Evolutionary conservation across 2,329 filamentous ascomycete genomes (phyloP), one percentile per base, ranked within the genome.

Genomic region (Lecanicillium sp.): DNA sequence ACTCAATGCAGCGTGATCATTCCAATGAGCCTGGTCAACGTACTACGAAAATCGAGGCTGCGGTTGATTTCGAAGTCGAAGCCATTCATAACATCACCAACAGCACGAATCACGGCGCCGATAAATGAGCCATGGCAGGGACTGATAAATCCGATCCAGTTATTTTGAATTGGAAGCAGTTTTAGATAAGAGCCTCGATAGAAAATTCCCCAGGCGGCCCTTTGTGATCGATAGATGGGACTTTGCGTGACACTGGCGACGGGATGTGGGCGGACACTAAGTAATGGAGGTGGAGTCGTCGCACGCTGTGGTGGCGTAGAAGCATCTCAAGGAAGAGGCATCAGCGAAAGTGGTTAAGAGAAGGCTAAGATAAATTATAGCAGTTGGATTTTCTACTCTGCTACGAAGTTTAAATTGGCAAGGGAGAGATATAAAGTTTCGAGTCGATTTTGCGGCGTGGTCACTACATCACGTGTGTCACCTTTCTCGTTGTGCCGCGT

Each of bases 121-220:
- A 51, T n/a, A 5, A 49, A 27, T 2, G 44, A 33, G 13, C 50
- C 13, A 1, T 7, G 1, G 4, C 33, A 43, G 0, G 53, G 54
- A 15, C 35, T 30, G 2, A 60, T 33, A 30, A 43, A 62, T 33
- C 58, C 61, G 2, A 54, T 53, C 58, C 58, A 62, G 45, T 62
- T 56, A 36, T 62, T 51, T 56, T 58, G 46, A 58, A 62, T 0
- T 54, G 57, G 0, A 36, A 16, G 13, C 58, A 58, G 36, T 52
- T 60, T 44, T 42, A 58, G 16, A 50, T 51, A 12, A 59, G 31
- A 5, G 60, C 38, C 20, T 59, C 49, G 13, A 59, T 41, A 4
- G 57, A 30, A 28, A 54, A 50, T 5, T 50, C 44, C 0, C 46
- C 46, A 2, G 35, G 9, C 16, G 49, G 49, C 0, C 42, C 54